Conservation (phyloP, 495 filamentous ascomycete species). For the Xylaria castorea region DNA sequence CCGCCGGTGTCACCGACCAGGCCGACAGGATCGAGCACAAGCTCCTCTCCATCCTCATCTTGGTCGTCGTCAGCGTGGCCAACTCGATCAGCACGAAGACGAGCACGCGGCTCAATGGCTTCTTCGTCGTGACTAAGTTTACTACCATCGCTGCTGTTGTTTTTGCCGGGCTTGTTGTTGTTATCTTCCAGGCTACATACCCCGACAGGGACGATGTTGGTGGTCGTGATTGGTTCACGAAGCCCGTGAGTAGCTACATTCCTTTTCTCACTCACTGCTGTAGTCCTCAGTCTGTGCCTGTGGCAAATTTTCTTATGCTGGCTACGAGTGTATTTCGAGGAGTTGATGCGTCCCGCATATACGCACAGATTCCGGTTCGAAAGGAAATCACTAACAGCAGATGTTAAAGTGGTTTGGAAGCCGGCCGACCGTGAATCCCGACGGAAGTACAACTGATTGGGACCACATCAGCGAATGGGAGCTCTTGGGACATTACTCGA, state of each 20-base stretch:
- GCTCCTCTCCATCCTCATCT: conserved; percentile 52
- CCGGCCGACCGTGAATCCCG: conserved; percentile 50
- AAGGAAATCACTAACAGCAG: not conserved
- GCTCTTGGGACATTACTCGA: conserved; percentile 58
- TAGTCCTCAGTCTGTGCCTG: not conserved
- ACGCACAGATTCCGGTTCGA: not conserved
- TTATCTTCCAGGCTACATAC: conserved; percentile 43
- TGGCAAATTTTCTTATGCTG: not conserved
- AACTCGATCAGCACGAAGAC: conserved; percentile 65
- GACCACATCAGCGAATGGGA: conserved; percentile 52
- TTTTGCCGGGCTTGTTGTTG: conserved; percentile 54
- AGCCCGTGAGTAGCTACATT: conserved; percentile 26
- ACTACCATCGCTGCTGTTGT: conserved; percentile 54
- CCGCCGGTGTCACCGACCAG: conserved; percentile 51
- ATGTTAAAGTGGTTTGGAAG: conserved; percentile 52
- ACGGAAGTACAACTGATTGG: conserved; percentile 60
- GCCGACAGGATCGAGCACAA: conserved; percentile 53
- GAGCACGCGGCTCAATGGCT: conserved; percentile 59
- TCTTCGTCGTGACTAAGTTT: conserved; percentile 62
- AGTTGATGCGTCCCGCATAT: not conserved
- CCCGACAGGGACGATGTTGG: conserved; percentile 45
- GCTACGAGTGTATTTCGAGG: not conserved
- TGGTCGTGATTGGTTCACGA: conserved; percentile 58
- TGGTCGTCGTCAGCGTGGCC: conserved; percentile 54
- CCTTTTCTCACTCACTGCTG: not conserved